Evolutionary conservation across 1,284 basidiomycete genomes (phyloP).

Genomic region (Vanrija pseudolonga): DNA sequence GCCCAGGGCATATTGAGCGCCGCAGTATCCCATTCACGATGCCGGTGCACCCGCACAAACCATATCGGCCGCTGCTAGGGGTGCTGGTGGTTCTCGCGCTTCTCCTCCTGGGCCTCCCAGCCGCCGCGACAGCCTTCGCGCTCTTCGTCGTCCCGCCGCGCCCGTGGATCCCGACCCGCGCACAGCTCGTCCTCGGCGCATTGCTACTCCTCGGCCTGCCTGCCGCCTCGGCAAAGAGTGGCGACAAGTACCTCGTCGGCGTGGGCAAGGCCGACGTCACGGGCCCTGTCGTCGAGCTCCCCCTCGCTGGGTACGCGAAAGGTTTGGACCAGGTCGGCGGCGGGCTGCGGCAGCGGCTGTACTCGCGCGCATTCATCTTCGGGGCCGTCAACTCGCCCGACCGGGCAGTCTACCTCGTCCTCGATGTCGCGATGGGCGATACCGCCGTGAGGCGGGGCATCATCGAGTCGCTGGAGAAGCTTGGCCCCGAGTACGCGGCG

Average conservation of each 20-base stretch:
- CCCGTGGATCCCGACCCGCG: too few relatives aligned
- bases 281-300: slow-evolving; percentile 11
- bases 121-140: too few relatives aligned
- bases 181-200: too few relatives aligned
- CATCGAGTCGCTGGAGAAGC: slow-evolving; percentile 3
- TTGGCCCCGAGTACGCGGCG: background rate
- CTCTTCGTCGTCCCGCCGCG: too few relatives aligned
- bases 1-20: too few relatives aligned
- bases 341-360: slow-evolving; percentile 8
- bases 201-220: too few relatives aligned
- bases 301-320: slow-evolving; percentile 9
- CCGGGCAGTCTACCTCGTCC: slow-evolving; percentile 9
- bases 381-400: slow-evolving; percentile 1
- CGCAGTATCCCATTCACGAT: too few relatives aligned
- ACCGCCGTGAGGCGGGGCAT: slow-evolving; percentile 8
- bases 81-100: too few relatives aligned
- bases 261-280: slow-evolving; percentile 15
- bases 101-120: too few relatives aligned
- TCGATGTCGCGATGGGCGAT: slow-evolving; percentile 9
- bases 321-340: slow-evolving; percentile 8
- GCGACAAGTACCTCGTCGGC: slow-evolving; percentile 17
- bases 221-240: background rate
- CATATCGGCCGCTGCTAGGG: too few relatives aligned
- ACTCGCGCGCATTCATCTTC: slow-evolving; percentile 12
- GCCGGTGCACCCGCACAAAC: too few relatives aligned